phyloP scores from a whole-genome alignment of 139 green algal genomes.

The Chloropicon primus region DNA sequence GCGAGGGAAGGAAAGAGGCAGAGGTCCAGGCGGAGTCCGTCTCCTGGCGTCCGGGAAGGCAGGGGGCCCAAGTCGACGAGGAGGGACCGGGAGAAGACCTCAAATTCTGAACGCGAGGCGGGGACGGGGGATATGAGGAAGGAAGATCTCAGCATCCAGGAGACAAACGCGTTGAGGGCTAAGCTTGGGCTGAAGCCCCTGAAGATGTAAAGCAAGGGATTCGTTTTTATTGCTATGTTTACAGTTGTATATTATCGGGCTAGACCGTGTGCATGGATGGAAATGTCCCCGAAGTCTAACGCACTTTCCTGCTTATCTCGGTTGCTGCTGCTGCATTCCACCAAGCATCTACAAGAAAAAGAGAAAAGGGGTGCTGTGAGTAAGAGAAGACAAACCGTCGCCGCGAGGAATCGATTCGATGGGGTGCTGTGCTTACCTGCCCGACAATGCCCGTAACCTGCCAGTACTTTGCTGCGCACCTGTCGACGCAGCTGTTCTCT shows the following conservation, averaged over 20 bases:
- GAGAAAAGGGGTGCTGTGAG: background rate
- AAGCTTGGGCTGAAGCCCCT: slow-evolving; percentile 58
- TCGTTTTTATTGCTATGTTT: too few relatives aligned
- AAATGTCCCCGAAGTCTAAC: background rate
- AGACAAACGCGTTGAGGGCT: slow-evolving; percentile 53
- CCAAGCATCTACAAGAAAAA: background rate
- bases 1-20: too few relatives aligned
- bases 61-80: background rate
- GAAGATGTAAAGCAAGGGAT: too few relatives aligned
- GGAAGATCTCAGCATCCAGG: slow-evolving; percentile 28
- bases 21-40: background rate
- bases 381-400: too few relatives aligned
- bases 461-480: slow-evolving; percentile 93
- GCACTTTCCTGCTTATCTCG: background rate
- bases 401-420: too few relatives aligned
- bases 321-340: background rate
- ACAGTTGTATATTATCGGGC: background rate
- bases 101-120: background rate
- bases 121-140: background rate
- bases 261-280: too few relatives aligned
- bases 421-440: too few relatives aligned
- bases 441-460: slow-evolving; percentile 43
- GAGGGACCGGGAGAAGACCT: background rate
- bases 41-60: background rate
- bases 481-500: slow-evolving; percentile 89